Evolutionary conservation across 2,329 filamentous ascomycete species (phyloP).

Genomic region (Hymenoscyphus scutula): DNA sequence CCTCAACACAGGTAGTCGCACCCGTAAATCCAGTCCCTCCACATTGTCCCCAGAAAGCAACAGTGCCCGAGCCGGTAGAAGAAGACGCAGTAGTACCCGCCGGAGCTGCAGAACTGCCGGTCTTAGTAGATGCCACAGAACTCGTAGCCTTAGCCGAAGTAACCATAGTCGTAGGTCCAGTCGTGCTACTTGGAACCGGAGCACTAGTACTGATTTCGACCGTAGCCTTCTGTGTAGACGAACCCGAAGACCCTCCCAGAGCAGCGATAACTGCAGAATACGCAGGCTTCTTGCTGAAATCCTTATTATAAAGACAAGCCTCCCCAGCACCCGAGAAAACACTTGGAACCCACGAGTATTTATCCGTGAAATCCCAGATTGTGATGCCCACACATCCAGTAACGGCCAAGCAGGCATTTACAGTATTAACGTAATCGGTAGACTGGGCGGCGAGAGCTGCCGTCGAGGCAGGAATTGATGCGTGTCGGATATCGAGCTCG

Average conservation of each 20-base stretch:
- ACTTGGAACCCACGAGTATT: slow-evolving; percentile 43
- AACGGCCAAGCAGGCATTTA: slow-evolving; percentile 27
- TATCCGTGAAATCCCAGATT: slow-evolving; percentile 34
- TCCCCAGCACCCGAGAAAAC: slow-evolving; percentile 43
- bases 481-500: slow-evolving; percentile 58
- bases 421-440: slow-evolving; percentile 43
- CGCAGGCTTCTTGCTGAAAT: slow-evolving; percentile 44
- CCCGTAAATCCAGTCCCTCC: slow-evolving; percentile 25
- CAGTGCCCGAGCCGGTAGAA: slow-evolving; percentile 14
- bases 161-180: slow-evolving; percentile 3
- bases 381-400: slow-evolving; percentile 33
- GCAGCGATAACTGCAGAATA: slow-evolving; percentile 40
- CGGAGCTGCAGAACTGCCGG: slow-evolving; percentile 7
- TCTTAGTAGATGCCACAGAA: slow-evolving; percentile 8
- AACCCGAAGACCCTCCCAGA: slow-evolving; percentile 22
- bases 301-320: slow-evolving; percentile 43
- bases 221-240: not conserved
- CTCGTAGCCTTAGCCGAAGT: not conserved
- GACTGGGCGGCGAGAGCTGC: slow-evolving; percentile 46
- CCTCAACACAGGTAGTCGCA: slow-evolving; percentile 20
- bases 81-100: slow-evolving; percentile 8
- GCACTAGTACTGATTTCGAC: not conserved
- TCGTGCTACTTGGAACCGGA: not conserved
- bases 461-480: slow-evolving; percentile 43
- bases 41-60: slow-evolving; percentile 28